Base-by-base conservation (phyloP, 2,329 filamentous ascomycete species). In the Aureobasidium sp. region DNA sequence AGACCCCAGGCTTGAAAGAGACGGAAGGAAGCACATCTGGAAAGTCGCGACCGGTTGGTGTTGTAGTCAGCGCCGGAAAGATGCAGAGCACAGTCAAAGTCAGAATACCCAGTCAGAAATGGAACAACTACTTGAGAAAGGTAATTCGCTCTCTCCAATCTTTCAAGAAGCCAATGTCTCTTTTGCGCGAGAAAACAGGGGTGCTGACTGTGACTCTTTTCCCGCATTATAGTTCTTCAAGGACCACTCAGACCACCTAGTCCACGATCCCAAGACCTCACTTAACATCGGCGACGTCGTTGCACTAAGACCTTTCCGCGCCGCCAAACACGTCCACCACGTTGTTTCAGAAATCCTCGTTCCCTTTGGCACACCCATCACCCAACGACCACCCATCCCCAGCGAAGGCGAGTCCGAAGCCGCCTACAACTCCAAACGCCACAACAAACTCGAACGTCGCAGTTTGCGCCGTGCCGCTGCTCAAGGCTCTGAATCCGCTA, bases 51-150 rank as follows among this genome's bases (percentile, higher is more conserved):
- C 61, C 61, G 34, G 65, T 70, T 3, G 88, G 88, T 65, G 84
- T 93, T 44, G 90, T 93, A 27, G 83, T 92, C 54, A 90, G 88
- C 45, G 85, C 89, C 6, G 90, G 89, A 25, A 81, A 86, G 63
- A 91, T 91, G 87, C 76, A 85, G 63, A 89, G 87, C 75, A 91
- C 89, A 2, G 88, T 91, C 62, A 91, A 89, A 75, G 89, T 92
- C 65, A 83, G 86, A 66, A 81, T 92, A 15, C 86, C 87, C 57
- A 83, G 81, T 15, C 83, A 86, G 71, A 82, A 84, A 71, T 93
- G 87, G 86, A 89, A 92, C 72, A 81, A 81, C 63, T 79, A 82
- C 65, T 82, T 93, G 60, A 81, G 86, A 71, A 93, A 93, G 80
- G 89, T 90, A 72, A 32, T 34, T 6, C 11, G n/a, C 47, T 9